Evolutionary conservation across 2,329 filamentous ascomycete species (phyloP), one percentile per base, ranked within the genome.

Genomic region (Fusarium redolens): DNA sequence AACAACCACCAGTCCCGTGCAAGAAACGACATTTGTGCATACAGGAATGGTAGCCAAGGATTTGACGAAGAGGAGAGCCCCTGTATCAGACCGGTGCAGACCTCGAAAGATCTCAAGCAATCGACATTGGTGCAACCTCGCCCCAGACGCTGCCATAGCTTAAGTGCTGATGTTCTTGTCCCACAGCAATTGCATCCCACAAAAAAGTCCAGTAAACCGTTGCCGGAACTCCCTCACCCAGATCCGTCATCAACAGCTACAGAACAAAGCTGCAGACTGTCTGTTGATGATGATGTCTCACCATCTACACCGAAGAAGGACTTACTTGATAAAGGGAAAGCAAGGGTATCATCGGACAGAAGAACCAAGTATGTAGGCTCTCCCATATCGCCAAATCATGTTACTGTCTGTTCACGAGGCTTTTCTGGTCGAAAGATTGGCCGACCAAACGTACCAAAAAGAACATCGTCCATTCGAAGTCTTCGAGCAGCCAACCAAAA

Each of bases 381-480:
- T 31, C 65, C 37, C 14, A 45, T 47, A 64, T 69, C 73, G 22
- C 60, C 72, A n/a, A 59, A 73, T 18, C 77, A 79, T 50, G 63
- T 71, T 41, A 73, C 72, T 12, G 71, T 79, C 33, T 78, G 77
- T 69, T 78, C 78, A 45, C 77, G 75, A 65, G 77, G 75, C 17
- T 61, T 78, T n/a, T 71, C 73, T 4, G 68, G 74, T 5, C 75
- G 68, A 44, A 75, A 73, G 25, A 65, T 68, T n/a, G 77, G 73
- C 9, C 78, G 75, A 48, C 82, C 82, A 17, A 81, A 79, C 61
- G 79, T 83, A 45, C 82, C 82, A 18, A 76, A 74, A 58, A 77
- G 82, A 67, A 80, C 75, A 31, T 83, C 82, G 30, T 83, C 82
- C 5, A 80, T 82, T n/a, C 73, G 65, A 40, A 78, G 64, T 31